Evolutionary conservation across 2,329 filamentous ascomycete species (phyloP), one percentile per base, ranked within the genome.

Genomic region (Lasiodiplodia hormozganensis): DNA sequence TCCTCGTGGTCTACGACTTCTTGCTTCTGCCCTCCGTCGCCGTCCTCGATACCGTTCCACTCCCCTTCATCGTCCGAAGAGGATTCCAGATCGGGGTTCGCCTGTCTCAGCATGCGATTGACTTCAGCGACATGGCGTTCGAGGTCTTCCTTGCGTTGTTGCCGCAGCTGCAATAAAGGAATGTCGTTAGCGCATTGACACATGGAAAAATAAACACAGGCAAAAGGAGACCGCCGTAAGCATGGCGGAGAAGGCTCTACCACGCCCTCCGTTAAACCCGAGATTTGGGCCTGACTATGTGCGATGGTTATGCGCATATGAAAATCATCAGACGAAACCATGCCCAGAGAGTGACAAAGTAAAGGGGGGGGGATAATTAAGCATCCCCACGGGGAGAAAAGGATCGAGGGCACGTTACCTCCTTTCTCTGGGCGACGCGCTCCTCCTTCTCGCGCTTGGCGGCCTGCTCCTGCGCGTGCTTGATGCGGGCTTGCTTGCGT

Each of bases 401-500:
- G 38, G 21, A 52, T n/a, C 11, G 43, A 3, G 43, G 11, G 4
- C 4, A 25, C n/a, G 58, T 60, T 83, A 95, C 95, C 88, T 93
- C 90, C 79, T 90, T 92, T 73, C 95, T 86, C 68, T 91, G 84
- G 69, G 87, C 83, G 68, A 94, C 86, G 76, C 87, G 92, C 78
- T 97, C 94, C 75, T 94, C 88, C 62, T 90, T 89, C 58, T 90
- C 93, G 77, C 87, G 89, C 80, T 93, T 91, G 56, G 88, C 89
- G 3, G 93, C 92, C 73, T 91, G 85, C 73, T 96, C 93, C 76
- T 96, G 92, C 1, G 95, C 95, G 79, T 90, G 85, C 82, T 97
- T 96, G 72, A 90, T 89, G 47, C 96, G 88, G 78, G 93, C 91
- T 65, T 92, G 83, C 80, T 97, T 98, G 80, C 96, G 91, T 85